Percentiles rank a stretch among this genome's conserved stretches.
These are phyloP conservation scores for Cicer pinnatifidum DNA, from an alignment of 306 rosid genomes.

Conservation along the genomic window DNA sequence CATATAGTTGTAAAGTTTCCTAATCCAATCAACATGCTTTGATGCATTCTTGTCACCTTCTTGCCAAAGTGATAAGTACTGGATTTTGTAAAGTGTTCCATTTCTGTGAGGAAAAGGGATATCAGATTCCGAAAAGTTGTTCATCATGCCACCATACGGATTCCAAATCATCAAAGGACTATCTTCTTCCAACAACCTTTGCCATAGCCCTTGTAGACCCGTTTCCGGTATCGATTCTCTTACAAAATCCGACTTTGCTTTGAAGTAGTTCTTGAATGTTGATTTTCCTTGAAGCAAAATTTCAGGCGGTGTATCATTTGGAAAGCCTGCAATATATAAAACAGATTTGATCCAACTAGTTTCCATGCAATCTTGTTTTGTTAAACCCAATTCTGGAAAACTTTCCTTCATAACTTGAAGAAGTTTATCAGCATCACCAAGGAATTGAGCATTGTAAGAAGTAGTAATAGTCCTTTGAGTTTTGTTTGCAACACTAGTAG, in stretches of 20 bases:
- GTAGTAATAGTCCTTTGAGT: slow-evolving; percentile 61
- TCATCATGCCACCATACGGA: slow-evolving; percentile 86
- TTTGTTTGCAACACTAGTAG: slow-evolving; percentile 38
- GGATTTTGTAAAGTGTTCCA: slow-evolving; percentile 71
- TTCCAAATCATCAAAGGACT: slow-evolving; percentile 58
- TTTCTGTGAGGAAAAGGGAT: slow-evolving; percentile 81
- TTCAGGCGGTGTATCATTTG: slow-evolving; percentile 62
- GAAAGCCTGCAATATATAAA: slow-evolving; percentile 70
- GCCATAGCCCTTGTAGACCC: slow-evolving; percentile 73
- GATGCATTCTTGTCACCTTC: slow-evolving; percentile 44
- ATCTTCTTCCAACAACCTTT: slow-evolving; percentile 63
- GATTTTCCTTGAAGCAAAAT: slow-evolving; percentile 70
- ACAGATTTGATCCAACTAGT: slow-evolving; percentile 80
- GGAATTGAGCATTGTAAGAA: slow-evolving; percentile 67
- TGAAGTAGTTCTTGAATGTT: slow-evolving; percentile 72
- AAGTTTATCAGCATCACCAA: slow-evolving; percentile 60
- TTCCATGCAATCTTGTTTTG: slow-evolving; percentile 58
- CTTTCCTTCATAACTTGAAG: slow-evolving; percentile 54
- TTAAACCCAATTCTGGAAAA: slow-evolving; percentile 77
- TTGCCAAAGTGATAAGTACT: slow-evolving; percentile 61
- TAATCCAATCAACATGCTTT: slow-evolving; percentile 74
- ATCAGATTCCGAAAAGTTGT: slow-evolving; percentile 58
- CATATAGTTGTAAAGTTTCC: slow-evolving; percentile 76
- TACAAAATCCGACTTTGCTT: slow-evolving; percentile 85
- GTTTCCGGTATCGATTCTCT: slow-evolving; percentile 64